phyloP scores from a whole-genome alignment of 768 basidiomycete genomes.

The Leucocoprinus birnbaumii region DNA sequence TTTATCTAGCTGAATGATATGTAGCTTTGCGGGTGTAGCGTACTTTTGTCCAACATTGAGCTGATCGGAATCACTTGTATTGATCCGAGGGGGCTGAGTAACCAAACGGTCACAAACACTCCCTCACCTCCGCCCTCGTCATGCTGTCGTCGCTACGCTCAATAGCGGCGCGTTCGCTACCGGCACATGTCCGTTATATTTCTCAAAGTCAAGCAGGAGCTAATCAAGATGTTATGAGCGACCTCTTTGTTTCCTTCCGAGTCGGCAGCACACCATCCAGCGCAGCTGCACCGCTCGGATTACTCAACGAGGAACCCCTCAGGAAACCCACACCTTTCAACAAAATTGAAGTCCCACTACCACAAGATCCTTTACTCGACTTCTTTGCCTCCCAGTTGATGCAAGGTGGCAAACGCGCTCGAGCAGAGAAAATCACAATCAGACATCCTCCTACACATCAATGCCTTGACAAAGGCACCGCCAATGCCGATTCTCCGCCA shows the following conservation, averaged over 20 bases:
- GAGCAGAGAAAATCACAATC: conserved; percentile 55
- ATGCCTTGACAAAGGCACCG: conserved; percentile 71
- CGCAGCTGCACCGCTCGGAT: no score
- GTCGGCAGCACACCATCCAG: not conserved
- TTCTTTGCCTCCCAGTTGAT: conserved; percentile 64
- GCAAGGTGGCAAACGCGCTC: conserved; percentile 60
- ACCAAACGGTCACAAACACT: not conserved
- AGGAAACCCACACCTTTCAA: conserved; percentile 4
- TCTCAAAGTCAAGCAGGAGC: conserved; percentile 4
- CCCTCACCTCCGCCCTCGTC: conserved; percentile 1
- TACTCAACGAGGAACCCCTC: no score
- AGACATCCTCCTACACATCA: conserved; percentile 67
- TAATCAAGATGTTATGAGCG: conserved; percentile 17
- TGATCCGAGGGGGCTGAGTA: not conserved
- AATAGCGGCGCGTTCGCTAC: conserved; percentile 15
- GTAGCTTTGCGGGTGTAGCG: no score
- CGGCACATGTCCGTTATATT: conserved; percentile 13
- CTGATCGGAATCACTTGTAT: not conserved
- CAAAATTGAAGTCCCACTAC: conserved; percentile 64
- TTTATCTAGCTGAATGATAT: no score
- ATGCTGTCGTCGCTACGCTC: conserved; percentile 20
- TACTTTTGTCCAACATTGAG: no score
- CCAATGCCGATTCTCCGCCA: conserved; percentile 77
- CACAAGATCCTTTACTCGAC: conserved; percentile 69
- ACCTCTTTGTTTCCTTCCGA: conserved; percentile 17